Evolutionary conservation across 78 protist genomes (phyloP), one percentile per base, ranked within the genome.

Genomic region (Dictyostelium firmibasis): DNA sequence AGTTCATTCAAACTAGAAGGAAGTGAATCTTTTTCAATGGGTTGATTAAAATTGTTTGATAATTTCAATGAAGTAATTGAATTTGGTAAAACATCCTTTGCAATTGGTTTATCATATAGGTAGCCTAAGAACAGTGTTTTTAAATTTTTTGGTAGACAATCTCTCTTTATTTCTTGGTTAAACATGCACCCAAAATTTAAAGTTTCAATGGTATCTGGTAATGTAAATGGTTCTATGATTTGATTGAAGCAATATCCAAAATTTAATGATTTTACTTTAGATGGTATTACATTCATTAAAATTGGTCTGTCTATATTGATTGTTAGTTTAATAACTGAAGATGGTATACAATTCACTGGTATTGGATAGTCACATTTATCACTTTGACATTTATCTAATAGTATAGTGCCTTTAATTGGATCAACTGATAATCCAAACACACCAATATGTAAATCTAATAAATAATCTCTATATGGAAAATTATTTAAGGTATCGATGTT

Each of bases 1-100:
- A 83, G 29, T n/a, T 44, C 74, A 13, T 8, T 72, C 18, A 83
- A 20, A 9, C 13, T 20, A 2, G 4, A 31, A 6, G 88, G 77
- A 20, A 83, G 38, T 13, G 43, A 4, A 38, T 50, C 78, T 0
- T 38, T n/a, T 11, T 7, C 7, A 9, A 83, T 23, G 1, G 88
- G 88, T 38, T 83, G 88, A 25, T 83, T 64, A 67, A 83, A 83
- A 14, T 72, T 72, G 18, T 72, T 72, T 72, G 79, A 72, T 16
- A 72, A 33, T 33, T 11, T 44, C 18, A 44, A 38, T 16, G 64
- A 20, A 13, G 35, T 44, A 27, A 44, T 11, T 6, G 31, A n/a
- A 13, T n/a, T 18, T 41, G 84, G 84, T n/a, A 78, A 25, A 18
- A 25, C 43, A 6, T 0, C 25, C 23, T 38, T 33, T 11, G 8